Evolutionary conservation across 2,329 filamentous ascomycete genomes (phyloP).

Genomic region (Nigrospora oryzae): DNA sequence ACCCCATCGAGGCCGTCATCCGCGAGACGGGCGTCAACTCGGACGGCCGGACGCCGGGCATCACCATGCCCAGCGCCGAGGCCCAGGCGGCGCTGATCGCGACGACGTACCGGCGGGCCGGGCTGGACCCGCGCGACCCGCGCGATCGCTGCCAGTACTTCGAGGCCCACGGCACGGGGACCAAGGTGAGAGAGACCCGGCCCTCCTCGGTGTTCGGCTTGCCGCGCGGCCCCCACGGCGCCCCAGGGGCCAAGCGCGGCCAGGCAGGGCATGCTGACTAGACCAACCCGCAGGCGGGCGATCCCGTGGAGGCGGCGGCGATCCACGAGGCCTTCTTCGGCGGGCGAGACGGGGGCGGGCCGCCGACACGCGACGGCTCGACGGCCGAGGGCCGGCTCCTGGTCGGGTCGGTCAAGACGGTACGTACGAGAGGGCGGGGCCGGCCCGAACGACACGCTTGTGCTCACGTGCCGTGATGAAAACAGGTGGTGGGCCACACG

Average conservation of each 20-base stretch:
- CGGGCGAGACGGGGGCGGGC: background rate
- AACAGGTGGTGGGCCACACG: conserved; percentile 33
- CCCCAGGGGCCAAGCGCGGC: no score
- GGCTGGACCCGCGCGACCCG: conserved; percentile 22
- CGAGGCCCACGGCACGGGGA: conserved; percentile 35
- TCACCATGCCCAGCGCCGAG: conserved; percentile 41
- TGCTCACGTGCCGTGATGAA: no score
- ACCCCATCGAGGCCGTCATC: conserved; percentile 35
- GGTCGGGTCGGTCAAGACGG: conserved; percentile 34
- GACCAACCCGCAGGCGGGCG: no score
- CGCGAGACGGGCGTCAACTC: conserved; percentile 38
- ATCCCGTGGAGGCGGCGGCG: conserved; percentile 30
- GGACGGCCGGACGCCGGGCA: conserved; percentile 42
- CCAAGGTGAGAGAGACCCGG: conserved; percentile 23
- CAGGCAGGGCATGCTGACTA: no score
- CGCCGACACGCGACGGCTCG: background rate
- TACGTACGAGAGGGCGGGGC: no score
- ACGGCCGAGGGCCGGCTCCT: conserved; percentile 14
- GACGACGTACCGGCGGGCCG: conserved; percentile 32
- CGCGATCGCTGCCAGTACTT: conserved; percentile 35
- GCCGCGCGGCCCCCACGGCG: no score
- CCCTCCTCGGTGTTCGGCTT: no score
- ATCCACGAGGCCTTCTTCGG: conserved; percentile 32
- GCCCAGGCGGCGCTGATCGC: conserved; percentile 36
- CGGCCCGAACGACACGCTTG: no score